Evolutionary conservation across 2,329 filamentous ascomycete genomes (phyloP), one percentile per base, ranked within the genome.

Genomic region (Aspergillus aculeatinus): DNA sequence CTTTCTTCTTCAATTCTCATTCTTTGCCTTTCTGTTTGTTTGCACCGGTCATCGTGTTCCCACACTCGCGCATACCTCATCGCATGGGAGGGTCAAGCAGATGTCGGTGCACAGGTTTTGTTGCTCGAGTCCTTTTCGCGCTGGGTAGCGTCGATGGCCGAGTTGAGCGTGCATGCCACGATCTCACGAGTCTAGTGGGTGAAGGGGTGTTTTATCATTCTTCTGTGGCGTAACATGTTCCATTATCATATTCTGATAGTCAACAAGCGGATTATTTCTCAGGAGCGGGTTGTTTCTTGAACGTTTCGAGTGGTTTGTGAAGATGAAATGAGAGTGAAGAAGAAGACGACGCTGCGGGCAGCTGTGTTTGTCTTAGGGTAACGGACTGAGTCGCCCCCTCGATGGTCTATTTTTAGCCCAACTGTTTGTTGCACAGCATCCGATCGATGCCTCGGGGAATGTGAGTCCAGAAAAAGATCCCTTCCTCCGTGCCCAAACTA

Each of bases 211-310:
- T 48, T 57, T 57, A 35, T 23, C 25, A 47, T 44, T 55, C 42
- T 33, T 23, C 35, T 61, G 55, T 60, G 44, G 53, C 59, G 58
- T 59, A 60, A 58, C 59, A 54, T 63, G 63, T 62, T 50, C 52
- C 60, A 51, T 60, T 60, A 54, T 51, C 48, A 57, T 60, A 52
- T 48, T 58, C 60, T 51, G 50, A 52, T 58, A 63, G 48, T 59
- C 57, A 33, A 58, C 53, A 56, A 62, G 55, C 54, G 51, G 31
- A 51, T 33, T 60, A n/a, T 47, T 50, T 51, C 23, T 51, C 23
- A 48, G 42, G 25, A 33, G 44, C 25, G 14, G n/a, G 39, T 44
- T 23, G 33, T 27, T 31, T 29, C 27, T 29, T 29, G 27, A 29
- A 29, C 7, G 7, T 29, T 16, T 47, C 19, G 12, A 25, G n/a